These are phyloP conservation scores for Fusarium falciforme DNA, from an alignment of 2,329 filamentous ascomycete genomes.

Conservation along the genomic window DNA sequence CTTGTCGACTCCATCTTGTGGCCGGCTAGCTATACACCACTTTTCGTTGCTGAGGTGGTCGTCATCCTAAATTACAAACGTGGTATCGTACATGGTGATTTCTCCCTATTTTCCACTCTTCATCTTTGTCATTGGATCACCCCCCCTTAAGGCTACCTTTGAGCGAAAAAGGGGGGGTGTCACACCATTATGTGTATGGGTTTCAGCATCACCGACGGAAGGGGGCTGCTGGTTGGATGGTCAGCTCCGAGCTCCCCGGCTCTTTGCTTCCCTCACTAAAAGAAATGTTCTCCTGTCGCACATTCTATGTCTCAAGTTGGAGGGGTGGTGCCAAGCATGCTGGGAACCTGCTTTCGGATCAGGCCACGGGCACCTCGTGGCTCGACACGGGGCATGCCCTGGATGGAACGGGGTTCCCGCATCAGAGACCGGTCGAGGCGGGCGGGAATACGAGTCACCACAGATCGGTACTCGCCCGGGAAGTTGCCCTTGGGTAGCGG, in stretches of 20 bases:
- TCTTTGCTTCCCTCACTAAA: background rate
- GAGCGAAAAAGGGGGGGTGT: background rate
- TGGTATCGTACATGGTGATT: constrained; percentile 42
- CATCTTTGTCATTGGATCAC: constrained; percentile 5
- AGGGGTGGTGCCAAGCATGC: constrained; percentile 58
- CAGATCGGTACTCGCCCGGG: constrained; percentile 69
- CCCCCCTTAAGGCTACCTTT: background rate
- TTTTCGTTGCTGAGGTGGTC: constrained; percentile 11
- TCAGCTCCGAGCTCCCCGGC: background rate
- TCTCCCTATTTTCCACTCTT: constrained; percentile 20
- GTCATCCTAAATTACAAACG: constrained; percentile 42
- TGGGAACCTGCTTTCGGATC: constrained; percentile 67
- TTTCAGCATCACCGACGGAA: background rate
- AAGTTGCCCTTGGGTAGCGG: constrained; percentile 71
- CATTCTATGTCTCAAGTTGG: constrained; percentile 46
- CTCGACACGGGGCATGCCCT: constrained; percentile 80
- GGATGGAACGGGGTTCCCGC: constrained; percentile 91
- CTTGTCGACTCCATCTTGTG: constrained; percentile 9
- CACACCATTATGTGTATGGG: background rate
- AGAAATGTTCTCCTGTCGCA: background rate
- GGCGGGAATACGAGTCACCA: constrained; percentile 76
- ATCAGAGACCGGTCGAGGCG: constrained; percentile 88
- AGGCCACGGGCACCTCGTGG: constrained; percentile 62
- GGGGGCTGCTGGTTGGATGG: constrained; percentile 7
- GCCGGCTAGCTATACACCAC: constrained; percentile 26